Conservation (phyloP, 2,329 filamentous ascomycete genomes). For the Cladosporium colombiae region DNA sequence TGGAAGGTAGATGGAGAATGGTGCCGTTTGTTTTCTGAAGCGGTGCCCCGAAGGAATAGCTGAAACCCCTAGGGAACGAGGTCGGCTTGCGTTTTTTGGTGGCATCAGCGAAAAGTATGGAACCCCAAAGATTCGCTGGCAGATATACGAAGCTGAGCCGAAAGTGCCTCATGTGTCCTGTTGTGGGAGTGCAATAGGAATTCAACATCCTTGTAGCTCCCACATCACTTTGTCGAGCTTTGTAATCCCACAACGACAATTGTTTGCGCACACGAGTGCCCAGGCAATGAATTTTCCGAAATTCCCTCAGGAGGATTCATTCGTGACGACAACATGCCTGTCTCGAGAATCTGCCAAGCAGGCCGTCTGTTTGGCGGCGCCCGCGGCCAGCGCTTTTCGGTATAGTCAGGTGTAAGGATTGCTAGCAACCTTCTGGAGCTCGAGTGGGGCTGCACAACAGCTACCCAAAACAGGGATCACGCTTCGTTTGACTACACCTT, state of each 20-base stretch:
- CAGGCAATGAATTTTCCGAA: background rate
- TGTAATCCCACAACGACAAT: background rate
- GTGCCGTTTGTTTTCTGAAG: constrained; percentile 59
- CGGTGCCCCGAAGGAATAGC: background rate
- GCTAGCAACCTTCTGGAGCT: background rate
- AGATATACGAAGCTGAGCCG: background rate
- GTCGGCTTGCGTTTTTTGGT: background rate
- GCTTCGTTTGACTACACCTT: background rate
- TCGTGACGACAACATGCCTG: background rate
- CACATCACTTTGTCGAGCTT: background rate
- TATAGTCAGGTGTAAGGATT: background rate
- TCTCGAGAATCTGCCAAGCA: background rate
- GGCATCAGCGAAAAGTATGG: background rate
- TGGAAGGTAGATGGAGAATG: constrained; percentile 71
- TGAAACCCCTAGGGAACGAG: background rate
- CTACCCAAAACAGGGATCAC: background rate
- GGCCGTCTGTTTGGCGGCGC: background rate
- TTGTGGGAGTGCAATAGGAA: background rate
- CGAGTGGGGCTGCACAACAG: background rate
- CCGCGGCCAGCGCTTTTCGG: background rate
- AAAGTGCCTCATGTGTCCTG: background rate
- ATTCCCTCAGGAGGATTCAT: background rate
- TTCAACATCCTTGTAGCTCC: background rate
- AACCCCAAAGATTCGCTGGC: constrained; percentile 1
- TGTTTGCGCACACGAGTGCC: background rate